These are phyloP conservation scores for Auricularia auricula-judae DNA, from an alignment of 768 basidiomycete species.

Conservation along the genomic window DNA sequence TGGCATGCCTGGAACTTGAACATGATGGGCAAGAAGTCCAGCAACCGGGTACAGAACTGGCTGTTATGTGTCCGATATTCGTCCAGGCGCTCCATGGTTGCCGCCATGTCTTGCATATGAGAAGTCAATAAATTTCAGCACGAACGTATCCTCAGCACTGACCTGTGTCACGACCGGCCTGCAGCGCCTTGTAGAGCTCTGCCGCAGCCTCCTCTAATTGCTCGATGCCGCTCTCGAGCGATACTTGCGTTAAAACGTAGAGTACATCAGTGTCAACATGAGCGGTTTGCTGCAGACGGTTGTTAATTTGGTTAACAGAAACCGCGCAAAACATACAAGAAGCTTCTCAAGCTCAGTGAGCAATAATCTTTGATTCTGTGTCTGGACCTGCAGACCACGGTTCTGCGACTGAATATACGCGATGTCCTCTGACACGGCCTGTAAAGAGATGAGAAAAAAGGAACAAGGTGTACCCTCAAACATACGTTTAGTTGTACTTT, in stretches of 20 bases:
- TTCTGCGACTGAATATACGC: conserved; percentile 93
- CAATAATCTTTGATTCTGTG: conserved; percentile 83
- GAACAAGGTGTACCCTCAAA: conserved; percentile 3
- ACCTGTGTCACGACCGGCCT: conserved; percentile 86
- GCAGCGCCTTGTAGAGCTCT: conserved; percentile 89
- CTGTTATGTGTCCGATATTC: conserved; percentile 84
- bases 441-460: conserved; percentile 7
- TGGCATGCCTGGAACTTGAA: conserved; percentile 71
- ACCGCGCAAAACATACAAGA: conserved; percentile 38
- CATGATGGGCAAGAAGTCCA: conserved; percentile 86
- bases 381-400: conserved; percentile 93
- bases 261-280: conserved; percentile 78
- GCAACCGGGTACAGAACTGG: conserved; percentile 87
- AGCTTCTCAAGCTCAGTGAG: conserved; percentile 80
- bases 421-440: conserved; percentile 96
- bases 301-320: neutral
- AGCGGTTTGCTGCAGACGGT: conserved; percentile 64
- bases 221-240: conserved; percentile 70
- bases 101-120: conserved; percentile 70
- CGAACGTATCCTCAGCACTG: conserved; percentile 7
- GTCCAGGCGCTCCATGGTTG: conserved; percentile 83
- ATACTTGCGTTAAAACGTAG: conserved; percentile 74
- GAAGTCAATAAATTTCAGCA: conserved; percentile 9
- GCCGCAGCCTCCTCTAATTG: conserved; percentile 72
- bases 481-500: conserved; percentile 92